Percentiles rank a stretch among this genome's conserved stretches.
Evolutionary conservation across 2,329 filamentous ascomycete species (phyloP).

Genomic region (Lojkania enalia): DNA sequence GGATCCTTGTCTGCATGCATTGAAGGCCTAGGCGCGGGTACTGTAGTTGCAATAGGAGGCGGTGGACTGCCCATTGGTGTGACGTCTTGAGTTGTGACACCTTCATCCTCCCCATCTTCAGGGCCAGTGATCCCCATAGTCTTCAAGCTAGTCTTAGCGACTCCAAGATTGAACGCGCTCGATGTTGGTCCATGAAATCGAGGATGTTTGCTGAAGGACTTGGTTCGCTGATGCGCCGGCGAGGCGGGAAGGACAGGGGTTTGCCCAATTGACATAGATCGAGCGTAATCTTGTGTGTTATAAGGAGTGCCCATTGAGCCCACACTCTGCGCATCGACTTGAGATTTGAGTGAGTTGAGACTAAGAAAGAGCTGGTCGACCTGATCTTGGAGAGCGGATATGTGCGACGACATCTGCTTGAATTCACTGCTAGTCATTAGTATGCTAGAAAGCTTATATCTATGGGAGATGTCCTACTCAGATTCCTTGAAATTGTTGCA

Average conservation of each 20-base stretch:
- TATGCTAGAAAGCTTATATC: no score
- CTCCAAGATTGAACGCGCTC: constrained; percentile 79
- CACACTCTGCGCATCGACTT: constrained; percentile 43
- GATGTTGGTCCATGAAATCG: constrained; percentile 85
- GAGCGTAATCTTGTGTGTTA: constrained; percentile 32
- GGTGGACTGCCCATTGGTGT: constrained; percentile 52
- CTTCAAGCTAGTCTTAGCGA: constrained; percentile 83
- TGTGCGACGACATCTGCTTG: constrained; percentile 75
- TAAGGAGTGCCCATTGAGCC: constrained; percentile 37
- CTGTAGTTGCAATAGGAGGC: constrained; percentile 36
- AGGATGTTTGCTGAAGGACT: constrained; percentile 54
- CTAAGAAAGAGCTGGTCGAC: constrained; percentile 76
- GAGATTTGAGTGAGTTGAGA: constrained; percentile 66
- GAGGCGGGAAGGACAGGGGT: constrained; percentile 39
- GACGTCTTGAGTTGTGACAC: constrained; percentile 55
- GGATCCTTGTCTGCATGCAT: constrained; percentile 67
- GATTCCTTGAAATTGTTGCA: constrained; percentile 88
- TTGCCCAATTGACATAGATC: constrained; percentile 43
- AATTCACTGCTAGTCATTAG: constrained; percentile 63
- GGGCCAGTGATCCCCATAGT: constrained; percentile 82
- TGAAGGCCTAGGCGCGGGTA: constrained; percentile 16
- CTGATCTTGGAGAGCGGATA: constrained; percentile 78
- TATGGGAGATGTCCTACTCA: constrained; percentile 54
- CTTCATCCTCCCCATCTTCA: constrained; percentile 65
- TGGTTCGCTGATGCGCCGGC: constrained; percentile 44